A percentile compares a stretch with the other conserved stretches of the same genome.
Evolutionary conservation across 2,329 filamentous ascomycete species (phyloP).

Genomic region (Penicillium janthinellum): DNA sequence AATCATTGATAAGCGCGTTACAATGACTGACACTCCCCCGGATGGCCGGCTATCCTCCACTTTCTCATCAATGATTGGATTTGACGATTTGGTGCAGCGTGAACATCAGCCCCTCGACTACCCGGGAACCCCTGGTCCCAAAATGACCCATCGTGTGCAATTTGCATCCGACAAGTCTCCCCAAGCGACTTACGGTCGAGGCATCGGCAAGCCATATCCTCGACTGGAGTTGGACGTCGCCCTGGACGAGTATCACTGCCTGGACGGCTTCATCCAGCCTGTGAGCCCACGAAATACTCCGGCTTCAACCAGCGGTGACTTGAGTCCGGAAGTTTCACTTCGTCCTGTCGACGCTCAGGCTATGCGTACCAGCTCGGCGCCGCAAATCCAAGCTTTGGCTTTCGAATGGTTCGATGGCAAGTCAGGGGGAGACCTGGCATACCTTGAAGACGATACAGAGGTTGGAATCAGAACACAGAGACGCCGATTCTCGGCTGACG

Average conservation of each 20-base stretch:
- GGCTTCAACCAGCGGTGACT: slow-evolving; percentile 14
- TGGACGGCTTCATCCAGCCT: slow-evolving; percentile 19
- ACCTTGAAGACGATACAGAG: background rate
- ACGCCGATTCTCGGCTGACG: slow-evolving; percentile 13
- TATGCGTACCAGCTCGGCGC: slow-evolving; percentile 8
- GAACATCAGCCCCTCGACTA: background rate
- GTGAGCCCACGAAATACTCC: slow-evolving; percentile 25
- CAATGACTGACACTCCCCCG: slow-evolving; percentile 13
- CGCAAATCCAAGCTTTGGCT: slow-evolving; percentile 7
- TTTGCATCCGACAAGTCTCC: background rate
- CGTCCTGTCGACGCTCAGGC: slow-evolving; percentile 5
- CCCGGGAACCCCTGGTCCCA: background rate
- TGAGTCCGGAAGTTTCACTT: slow-evolving; percentile 3
- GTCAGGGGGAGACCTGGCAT: slow-evolving; percentile 2
- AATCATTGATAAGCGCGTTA: slow-evolving; percentile 21
- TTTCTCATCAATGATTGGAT: slow-evolving; percentile 13
- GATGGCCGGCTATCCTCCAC: slow-evolving; percentile 13
- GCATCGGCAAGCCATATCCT: slow-evolving; percentile 10
- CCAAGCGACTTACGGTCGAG: slow-evolving; percentile 2
- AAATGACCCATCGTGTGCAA: background rate
- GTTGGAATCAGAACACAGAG: background rate
- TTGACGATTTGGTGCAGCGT: slow-evolving; percentile 8
- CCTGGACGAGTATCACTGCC: slow-evolving; percentile 22
- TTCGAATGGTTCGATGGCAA: slow-evolving; percentile 18
- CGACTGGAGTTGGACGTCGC: slow-evolving; percentile 23